Conservation (phyloP, 2,329 filamentous ascomycete species). For the Endothia cerciana region DNA sequence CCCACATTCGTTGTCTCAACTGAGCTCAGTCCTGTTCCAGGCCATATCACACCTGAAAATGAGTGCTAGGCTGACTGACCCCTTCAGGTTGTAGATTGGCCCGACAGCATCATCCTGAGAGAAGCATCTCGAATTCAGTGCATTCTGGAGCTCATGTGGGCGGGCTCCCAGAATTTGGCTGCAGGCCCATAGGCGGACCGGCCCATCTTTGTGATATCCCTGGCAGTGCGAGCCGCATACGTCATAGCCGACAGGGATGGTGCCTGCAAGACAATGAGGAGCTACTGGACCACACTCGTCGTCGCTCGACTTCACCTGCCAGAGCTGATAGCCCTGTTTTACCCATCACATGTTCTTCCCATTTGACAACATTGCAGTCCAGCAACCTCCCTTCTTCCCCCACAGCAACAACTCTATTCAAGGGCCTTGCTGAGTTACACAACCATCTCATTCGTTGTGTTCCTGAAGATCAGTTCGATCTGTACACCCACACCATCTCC, state of each 20-base stretch:
- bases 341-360: constrained; percentile 33
- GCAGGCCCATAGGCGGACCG: not conserved
- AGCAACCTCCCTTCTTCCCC: not conserved
- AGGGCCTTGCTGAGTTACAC: constrained; percentile 10
- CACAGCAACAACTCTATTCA: not conserved
- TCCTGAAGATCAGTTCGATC: constrained; percentile 23
- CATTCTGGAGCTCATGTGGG: not conserved
- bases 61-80: not conserved
- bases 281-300: not conserved
- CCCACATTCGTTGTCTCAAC: not conserved
- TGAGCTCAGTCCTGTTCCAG: not conserved
- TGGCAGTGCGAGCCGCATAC: constrained; percentile 33
- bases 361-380: constrained; percentile 14
- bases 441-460: constrained; percentile 1
- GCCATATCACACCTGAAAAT: not conserved
- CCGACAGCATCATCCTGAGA: not conserved
- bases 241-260: constrained; percentile 35
- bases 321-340: constrained; percentile 30
- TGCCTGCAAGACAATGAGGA: not conserved
- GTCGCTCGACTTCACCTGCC: constrained; percentile 6
- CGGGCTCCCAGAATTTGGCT: not conserved
- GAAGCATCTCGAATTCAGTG: constrained; percentile 6
- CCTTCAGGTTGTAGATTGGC: not conserved
- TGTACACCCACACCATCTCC: not conserved
- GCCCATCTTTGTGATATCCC: constrained; percentile 1